A percentile compares a stretch with the other conserved stretches of the same genome.
phyloP scores from a whole-genome alignment of 441 rosid species.

The Pelargonium australe region DNA sequence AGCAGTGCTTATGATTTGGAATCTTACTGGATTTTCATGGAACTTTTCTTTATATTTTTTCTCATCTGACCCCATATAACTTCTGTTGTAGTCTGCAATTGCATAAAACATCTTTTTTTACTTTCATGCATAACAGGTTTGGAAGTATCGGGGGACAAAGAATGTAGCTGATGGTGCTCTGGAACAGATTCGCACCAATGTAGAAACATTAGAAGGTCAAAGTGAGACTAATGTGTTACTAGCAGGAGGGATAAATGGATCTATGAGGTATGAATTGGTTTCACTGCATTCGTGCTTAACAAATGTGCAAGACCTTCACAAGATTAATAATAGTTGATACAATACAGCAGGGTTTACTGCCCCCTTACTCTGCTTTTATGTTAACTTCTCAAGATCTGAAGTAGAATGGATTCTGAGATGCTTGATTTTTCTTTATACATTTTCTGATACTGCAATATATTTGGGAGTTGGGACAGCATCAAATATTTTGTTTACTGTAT shows the following conservation, averaged over 20 bases:
- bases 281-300: slow-evolving; percentile 11
- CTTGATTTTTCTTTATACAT: background rate
- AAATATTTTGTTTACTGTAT: background rate
- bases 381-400: background rate
- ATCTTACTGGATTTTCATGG: slow-evolving; percentile 7
- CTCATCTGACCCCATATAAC: background rate
- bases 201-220: slow-evolving; percentile 53
- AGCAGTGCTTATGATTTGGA: background rate
- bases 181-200: slow-evolving; percentile 33
- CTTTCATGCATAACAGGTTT: slow-evolving; percentile 31
- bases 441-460: background rate
- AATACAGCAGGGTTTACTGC: background rate
- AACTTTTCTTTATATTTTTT: background rate
- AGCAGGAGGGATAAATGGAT: slow-evolving; percentile 48
- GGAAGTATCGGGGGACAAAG: slow-evolving; percentile 36
- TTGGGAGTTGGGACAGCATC: background rate
- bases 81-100: slow-evolving; percentile 1
- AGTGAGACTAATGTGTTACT: slow-evolving; percentile 37
- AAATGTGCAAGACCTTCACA: background rate
- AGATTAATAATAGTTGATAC: background rate
- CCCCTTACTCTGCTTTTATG: background rate
- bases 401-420: background rate
- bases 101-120: background rate
- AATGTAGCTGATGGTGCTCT: slow-evolving; percentile 45
- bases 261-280: slow-evolving; percentile 45